phyloP scores from a whole-genome alignment of 768 basidiomycete genomes.

The Hebeloma cylindrosporum region DNA sequence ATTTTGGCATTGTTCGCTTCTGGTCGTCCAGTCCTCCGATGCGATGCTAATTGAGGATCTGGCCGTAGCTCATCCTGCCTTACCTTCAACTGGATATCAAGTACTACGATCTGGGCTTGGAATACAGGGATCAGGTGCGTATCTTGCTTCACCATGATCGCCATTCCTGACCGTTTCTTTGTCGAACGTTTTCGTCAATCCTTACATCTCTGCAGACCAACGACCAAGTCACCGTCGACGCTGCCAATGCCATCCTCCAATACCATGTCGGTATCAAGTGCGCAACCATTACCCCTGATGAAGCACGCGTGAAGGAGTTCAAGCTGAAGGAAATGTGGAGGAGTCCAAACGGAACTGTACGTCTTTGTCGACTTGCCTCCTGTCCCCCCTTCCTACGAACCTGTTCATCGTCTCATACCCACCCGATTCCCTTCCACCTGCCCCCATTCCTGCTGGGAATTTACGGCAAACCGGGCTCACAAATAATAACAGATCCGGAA shows the following conservation, averaged over 20 bases:
- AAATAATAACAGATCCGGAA: conserved; percentile 73
- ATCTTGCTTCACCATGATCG: neutral
- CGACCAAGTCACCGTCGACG: conserved; percentile 90
- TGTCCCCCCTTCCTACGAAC: no score
- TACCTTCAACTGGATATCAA: conserved; percentile 96
- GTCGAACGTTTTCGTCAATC: neutral
- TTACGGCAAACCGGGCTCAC: no score
- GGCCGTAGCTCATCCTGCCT: conserved; percentile 85
- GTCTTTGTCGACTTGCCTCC: no score
- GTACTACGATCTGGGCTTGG: conserved; percentile 96
- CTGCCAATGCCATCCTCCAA: conserved; percentile 91
- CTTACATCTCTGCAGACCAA: conserved; percentile 59
- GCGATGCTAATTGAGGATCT: conserved; percentile 2
- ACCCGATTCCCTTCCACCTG: no score
- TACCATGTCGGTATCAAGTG: conserved; percentile 99
- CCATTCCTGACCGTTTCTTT: neutral
- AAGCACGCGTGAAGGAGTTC: conserved; percentile 94
- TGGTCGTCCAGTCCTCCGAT: neutral
- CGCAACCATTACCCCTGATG: conserved; percentile 98
- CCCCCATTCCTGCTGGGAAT: no score
- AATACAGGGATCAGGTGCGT: conserved; percentile 82
- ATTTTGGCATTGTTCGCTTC: neutral
- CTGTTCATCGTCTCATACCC: no score
- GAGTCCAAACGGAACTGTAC: conserved; percentile 91
- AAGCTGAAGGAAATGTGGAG: conserved; percentile 99